Conservation (phyloP, 2,329 filamentous ascomycete genomes). For the Fusarium palustre region DNA sequence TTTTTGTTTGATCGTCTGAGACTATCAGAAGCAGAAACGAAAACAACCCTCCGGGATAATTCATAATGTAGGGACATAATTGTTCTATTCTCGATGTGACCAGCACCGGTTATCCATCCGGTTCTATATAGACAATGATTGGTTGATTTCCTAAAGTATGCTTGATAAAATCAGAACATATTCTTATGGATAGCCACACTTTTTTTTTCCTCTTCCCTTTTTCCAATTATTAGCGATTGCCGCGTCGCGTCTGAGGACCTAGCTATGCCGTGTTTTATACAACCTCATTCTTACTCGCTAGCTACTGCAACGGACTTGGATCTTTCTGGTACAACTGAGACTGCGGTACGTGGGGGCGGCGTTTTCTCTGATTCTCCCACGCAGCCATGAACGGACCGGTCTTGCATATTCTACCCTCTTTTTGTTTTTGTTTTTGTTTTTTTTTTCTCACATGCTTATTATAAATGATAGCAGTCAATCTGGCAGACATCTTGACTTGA, state of each 20-base stretch:
- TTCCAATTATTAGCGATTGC: constrained; percentile 23
- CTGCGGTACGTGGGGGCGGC: neutral
- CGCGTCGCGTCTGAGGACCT: constrained; percentile 11
- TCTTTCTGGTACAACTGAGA: constrained; percentile 14
- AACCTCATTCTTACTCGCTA: constrained; percentile 20
- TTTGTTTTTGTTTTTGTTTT: neutral
- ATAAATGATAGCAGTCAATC: constrained; percentile 2
- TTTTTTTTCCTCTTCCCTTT: constrained; percentile 3
- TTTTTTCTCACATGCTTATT: neutral
- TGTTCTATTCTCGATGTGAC: constrained; percentile 11
- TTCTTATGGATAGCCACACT: neutral
- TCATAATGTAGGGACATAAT: constrained; percentile 24
- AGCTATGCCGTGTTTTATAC: constrained; percentile 2
- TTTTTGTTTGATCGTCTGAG: neutral
- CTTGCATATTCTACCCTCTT: neutral
- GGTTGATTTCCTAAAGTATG: constrained; percentile 1
- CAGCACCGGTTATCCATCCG: constrained; percentile 40
- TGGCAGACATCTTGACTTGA: constrained; percentile 7
- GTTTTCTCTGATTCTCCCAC: neutral
- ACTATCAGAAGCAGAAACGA: neutral
- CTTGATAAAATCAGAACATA: constrained; percentile 4
- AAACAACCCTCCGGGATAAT: constrained; percentile 14
- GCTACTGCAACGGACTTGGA: neutral
- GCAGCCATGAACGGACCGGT: neutral
- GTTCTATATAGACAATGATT: constrained; percentile 23